phyloP scores from a whole-genome alignment of 345 rosid genomes.

The Adansonia digitata region DNA sequence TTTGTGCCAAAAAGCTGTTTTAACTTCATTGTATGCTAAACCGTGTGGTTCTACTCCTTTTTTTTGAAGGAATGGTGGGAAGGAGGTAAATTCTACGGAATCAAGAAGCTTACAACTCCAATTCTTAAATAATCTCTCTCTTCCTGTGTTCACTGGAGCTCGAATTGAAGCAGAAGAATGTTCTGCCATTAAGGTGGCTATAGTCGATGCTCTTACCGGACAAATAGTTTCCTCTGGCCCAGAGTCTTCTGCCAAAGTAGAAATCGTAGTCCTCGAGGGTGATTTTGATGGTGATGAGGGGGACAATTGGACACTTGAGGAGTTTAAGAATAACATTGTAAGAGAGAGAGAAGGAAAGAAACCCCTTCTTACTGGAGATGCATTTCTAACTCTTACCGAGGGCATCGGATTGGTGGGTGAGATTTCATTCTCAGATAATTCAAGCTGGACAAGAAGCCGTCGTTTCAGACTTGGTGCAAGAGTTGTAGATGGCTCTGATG shows the following conservation, averaged over 20 bases:
- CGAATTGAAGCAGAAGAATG: slow-evolving; percentile 84
- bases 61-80: slow-evolving; percentile 57
- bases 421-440: slow-evolving; percentile 91
- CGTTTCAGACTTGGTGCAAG: slow-evolving; percentile 87
- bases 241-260: slow-evolving; percentile 70
- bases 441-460: slow-evolving; percentile 99
- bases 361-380: slow-evolving; percentile 83
- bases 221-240: slow-evolving; percentile 55
- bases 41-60: not conserved
- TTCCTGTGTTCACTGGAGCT: slow-evolving; percentile 91
- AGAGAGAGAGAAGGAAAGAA: slow-evolving; percentile 96
- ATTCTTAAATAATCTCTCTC: slow-evolving; percentile 60
- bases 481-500: slow-evolving; percentile 59
- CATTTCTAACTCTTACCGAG: slow-evolving; percentile 53
- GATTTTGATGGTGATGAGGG: slow-evolving; percentile 74
- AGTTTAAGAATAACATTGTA: slow-evolving; percentile 79
- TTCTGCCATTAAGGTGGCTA: slow-evolving; percentile 55
- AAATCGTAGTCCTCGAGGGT: slow-evolving; percentile 89
- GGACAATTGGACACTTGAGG: slow-evolving; percentile 68
- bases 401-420: slow-evolving; percentile 67
- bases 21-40: not conserved
- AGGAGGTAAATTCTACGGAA: slow-evolving; percentile 48
- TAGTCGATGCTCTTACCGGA: slow-evolving; percentile 62
- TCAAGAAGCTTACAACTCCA: slow-evolving; percentile 61
- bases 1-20: not conserved